Evolutionary conservation across 2,329 filamentous ascomycete genomes (phyloP).

Genomic region (Sporothrix mexicana): DNA sequence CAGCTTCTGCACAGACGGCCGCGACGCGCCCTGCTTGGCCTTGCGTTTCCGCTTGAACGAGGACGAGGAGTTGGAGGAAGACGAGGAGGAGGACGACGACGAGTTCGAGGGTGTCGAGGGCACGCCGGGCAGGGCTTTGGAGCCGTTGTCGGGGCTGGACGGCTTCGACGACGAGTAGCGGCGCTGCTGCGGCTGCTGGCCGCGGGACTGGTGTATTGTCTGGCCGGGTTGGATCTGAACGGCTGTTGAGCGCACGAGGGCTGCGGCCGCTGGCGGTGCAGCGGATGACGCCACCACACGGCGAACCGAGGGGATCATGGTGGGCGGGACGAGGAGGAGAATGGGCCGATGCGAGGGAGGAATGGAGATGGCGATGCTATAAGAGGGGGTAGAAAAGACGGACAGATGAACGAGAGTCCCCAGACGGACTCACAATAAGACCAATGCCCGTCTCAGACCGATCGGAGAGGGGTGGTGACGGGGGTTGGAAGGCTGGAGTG

Average conservation of each 20-base stretch:
- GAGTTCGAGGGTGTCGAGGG: slow-evolving; percentile 53
- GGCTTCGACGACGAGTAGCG: slow-evolving; percentile 67
- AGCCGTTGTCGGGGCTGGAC: slow-evolving; percentile 64
- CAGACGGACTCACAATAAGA: background rate
- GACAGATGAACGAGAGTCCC: background rate
- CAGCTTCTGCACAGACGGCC: slow-evolving; percentile 57
- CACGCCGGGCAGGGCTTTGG: slow-evolving; percentile 58
- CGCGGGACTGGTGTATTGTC: slow-evolving; percentile 27
- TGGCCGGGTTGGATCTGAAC: slow-evolving; percentile 46
- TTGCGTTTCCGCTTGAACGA: slow-evolving; percentile 64
- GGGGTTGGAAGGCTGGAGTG: background rate
- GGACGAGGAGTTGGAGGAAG: slow-evolving; percentile 27
- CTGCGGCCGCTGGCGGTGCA: slow-evolving; percentile 26
- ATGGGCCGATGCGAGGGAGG: background rate
- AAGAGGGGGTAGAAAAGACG: background rate
- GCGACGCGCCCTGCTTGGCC: slow-evolving; percentile 53
- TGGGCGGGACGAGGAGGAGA: background rate
- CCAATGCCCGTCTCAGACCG: slow-evolving; percentile 11
- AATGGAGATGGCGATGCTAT: background rate
- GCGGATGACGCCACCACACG: slow-evolving; percentile 38
- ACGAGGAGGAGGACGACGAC: slow-evolving; percentile 30
- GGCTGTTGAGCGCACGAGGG: slow-evolving; percentile 37
- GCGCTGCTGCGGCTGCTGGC: slow-evolving; percentile 51
- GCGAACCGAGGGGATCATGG: slow-evolving; percentile 38
- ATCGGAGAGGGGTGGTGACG: slow-evolving; percentile 8